Conservation (phyloP, 768 basidiomycete species). For the Russula abietina region DNA sequence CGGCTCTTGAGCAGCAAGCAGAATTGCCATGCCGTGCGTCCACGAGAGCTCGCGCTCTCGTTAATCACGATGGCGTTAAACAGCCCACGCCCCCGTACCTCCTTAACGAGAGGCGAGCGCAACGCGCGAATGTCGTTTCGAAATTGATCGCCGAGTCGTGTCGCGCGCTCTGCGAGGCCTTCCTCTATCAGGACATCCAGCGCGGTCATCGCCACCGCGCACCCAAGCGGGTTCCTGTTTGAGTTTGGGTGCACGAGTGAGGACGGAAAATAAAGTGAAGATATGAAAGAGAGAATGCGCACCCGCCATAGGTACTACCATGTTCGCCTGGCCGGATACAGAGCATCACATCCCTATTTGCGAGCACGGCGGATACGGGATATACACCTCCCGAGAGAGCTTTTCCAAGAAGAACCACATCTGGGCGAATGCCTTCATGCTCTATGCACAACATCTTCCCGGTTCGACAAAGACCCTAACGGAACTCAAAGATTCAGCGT, state of each 20-base stretch:
- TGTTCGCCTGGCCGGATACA: constrained; percentile 94
- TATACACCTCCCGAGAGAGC: constrained; percentile 97
- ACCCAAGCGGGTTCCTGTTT: constrained; percentile 83
- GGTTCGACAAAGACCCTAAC: constrained; percentile 81
- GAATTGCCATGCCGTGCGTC: constrained; percentile 91
- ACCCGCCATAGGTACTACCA: constrained; percentile 95
- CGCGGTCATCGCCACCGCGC: constrained; percentile 93
- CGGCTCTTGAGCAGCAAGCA: constrained; percentile 88
- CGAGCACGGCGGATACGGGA: constrained; percentile 92
- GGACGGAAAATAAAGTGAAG: constrained; percentile 3
- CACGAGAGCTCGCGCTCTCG: constrained; percentile 67
- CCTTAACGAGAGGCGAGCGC: constrained; percentile 63
- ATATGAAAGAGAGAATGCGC: constrained; percentile 28
- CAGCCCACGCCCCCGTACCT: constrained; percentile 81
- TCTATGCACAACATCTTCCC: constrained; percentile 91
- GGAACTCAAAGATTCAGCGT: constrained; percentile 9
- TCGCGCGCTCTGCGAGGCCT: constrained; percentile 72
- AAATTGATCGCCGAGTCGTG: constrained; percentile 75
- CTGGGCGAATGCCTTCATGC: constrained; percentile 82
- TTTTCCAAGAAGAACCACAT: constrained; percentile 91
- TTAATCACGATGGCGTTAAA: constrained; percentile 94
- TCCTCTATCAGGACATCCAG: constrained; percentile 89
- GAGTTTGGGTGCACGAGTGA: constrained; percentile 1
- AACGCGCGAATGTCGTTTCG: constrained; percentile 54
- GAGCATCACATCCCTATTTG: constrained; percentile 88